Conservation (phyloP, 2,329 filamentous ascomycete genomes). For the Chrysosporium keratinophilum region DNA sequence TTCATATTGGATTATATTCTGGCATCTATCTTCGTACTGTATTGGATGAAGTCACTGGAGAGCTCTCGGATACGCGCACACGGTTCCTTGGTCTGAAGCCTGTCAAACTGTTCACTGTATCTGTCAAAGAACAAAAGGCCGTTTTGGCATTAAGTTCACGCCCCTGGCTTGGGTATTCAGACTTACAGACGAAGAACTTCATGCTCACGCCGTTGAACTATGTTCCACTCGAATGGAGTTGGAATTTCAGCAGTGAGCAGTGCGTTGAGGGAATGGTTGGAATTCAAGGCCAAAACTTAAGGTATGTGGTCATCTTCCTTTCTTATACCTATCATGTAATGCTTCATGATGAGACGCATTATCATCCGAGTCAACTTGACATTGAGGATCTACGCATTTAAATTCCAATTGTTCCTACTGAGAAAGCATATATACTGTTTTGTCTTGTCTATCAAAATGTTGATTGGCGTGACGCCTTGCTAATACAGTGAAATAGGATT, state of each 20-base stretch:
- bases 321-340: constrained; percentile 10
- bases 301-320: constrained; percentile 47
- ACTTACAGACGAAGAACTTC: constrained; percentile 75
- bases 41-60: constrained; percentile 87
- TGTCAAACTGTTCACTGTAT: constrained; percentile 84
- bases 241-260: constrained; percentile 93
- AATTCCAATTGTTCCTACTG: constrained; percentile 97
- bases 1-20: constrained; percentile 91
- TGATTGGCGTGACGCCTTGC: background rate
- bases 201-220: constrained; percentile 89
- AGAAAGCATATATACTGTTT: constrained; percentile 28
- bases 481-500: constrained; percentile 46
- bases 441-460: too few species aligned
- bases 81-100: constrained; percentile 88
- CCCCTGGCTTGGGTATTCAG: constrained; percentile 92
- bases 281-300: constrained; percentile 75
- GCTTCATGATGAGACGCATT: constrained; percentile 54
- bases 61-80: constrained; percentile 86
- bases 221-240: constrained; percentile 78
- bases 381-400: constrained; percentile 39
- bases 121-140: constrained; percentile 70
- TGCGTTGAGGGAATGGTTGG: constrained; percentile 90
- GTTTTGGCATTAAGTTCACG: constrained; percentile 84
- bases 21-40: constrained; percentile 94
- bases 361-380: constrained; percentile 27